Evolutionary conservation across 1,284 basidiomycete species (phyloP).

Genomic region (Naganishia sp.): DNA sequence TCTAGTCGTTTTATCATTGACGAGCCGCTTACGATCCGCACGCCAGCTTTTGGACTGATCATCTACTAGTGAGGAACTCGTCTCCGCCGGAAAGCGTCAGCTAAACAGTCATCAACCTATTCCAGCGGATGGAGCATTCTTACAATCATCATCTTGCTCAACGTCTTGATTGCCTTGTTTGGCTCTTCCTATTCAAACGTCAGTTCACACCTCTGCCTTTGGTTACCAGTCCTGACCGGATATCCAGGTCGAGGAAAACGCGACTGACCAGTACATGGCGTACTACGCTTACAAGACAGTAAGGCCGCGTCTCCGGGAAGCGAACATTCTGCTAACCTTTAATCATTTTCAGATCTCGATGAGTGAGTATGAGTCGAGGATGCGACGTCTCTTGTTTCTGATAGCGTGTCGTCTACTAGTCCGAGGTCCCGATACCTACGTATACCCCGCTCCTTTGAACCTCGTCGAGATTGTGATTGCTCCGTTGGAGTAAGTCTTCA

Average conservation of each 20-base stretch:
- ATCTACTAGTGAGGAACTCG: conserved; percentile 68
- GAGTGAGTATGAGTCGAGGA: conserved; percentile 9
- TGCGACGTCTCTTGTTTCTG: too few species aligned
- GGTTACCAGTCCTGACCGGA: background rate
- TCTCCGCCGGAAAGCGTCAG: background rate
- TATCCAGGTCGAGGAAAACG: conserved; percentile 20
- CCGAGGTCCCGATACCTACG: conserved; percentile 69
- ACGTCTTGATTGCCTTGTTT: conserved; percentile 92
- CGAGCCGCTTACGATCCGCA: background rate
- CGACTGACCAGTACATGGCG: conserved; percentile 70
- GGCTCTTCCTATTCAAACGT: conserved; percentile 83
- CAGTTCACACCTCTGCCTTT: conserved; percentile 47
- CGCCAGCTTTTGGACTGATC: conserved; percentile 66
- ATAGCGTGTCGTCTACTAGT: conserved; percentile 34
- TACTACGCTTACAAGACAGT: conserved; percentile 87
- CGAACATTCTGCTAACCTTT: background rate
- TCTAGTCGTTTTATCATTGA: background rate
- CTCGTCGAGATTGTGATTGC: conserved; percentile 77
- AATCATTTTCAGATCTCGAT: conserved; percentile 22
- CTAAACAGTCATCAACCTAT: background rate
- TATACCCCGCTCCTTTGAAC: conserved; percentile 66
- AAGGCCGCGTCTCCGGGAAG: background rate
- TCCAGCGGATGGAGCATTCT: conserved; percentile 66
- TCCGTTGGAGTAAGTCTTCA: conserved; percentile 73
- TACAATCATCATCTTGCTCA: conserved; percentile 84